Evolutionary conservation across 148 eudicot genomes (phyloP), one percentile per base, ranked within the genome.

Genomic region (Spergularia bocconei): DNA sequence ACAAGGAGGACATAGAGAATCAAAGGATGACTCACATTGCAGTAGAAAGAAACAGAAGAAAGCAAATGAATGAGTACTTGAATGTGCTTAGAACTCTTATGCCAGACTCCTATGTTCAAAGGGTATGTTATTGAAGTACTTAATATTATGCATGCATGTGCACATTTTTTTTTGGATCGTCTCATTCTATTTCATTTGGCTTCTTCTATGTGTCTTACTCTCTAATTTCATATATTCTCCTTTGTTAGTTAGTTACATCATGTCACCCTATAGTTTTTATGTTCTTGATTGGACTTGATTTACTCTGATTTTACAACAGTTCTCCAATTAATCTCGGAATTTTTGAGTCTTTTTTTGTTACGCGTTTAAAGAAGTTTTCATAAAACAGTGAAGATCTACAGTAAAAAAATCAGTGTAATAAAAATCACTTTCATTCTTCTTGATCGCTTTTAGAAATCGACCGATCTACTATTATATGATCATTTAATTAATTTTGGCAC

Each of bases 11-110:
- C 29, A 66, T 90, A 6, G 91, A 90, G 85, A 85, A 73, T 53
- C 94, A 90, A 75, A 86, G 94, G 79, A 90, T 88, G 88, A 86
- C 91, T 71, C 94, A 90, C 86, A 90, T 90, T 81, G 85, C 87
- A 0, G 90, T 88, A 10, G 94, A 90, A 72, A 81, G 94, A 6
- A 90, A 90, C 36, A 69, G 94, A 5, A 68, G 94, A 23, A 88
- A 85, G 79, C 94, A 88, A 50, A 90, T 90, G 94, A 90, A 90
- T 69, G 90, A 88, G 64, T 85, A 90, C 62, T 85, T 90, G 52
- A 55, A 80, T 17, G 74, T 74, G 3, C 81, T 90, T 56, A 81
- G 88, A 10, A 64, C 82, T 55, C 52, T 90, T n/a, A 88, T 90
- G 94, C 94, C 94, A 0, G 73, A 79, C 17, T 88, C 88, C 33